Base-by-base conservation (phyloP, 139 green algal genomes). In the Mychonastes homosphaera region DNA sequence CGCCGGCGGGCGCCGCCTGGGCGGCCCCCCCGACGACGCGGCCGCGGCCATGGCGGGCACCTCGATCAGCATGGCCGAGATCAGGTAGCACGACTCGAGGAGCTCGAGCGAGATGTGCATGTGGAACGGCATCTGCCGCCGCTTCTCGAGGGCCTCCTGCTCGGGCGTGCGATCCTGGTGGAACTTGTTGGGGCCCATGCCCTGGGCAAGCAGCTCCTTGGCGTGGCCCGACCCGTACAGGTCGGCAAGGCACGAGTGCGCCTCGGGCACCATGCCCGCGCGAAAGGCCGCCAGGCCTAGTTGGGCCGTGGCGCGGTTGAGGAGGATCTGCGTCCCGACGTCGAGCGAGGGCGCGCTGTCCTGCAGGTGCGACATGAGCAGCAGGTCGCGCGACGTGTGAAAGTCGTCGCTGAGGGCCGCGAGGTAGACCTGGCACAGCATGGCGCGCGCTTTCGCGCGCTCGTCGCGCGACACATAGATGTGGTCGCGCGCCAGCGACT, bases 81-180 rank as follows among this genome's bases (percentile, higher is more conserved):
- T 88, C 27, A 98, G 83, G 71, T 95, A 90, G 19, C 82, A 81
- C 21, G 69, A 74, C 79, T 99, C 93, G 48, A 98, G 69, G 56
- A 99, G 73, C 75, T 99, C 49, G 29, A 28, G 41, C 49, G 29
- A 79, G 82, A 99, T 96, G 79, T 99, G 93, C 87, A 97, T 95
- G 81, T 99, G 93, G 84, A 98, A 98, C 52, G 93, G 93, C 82
- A 99, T 95, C 75, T 94, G 86, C 23, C 93, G 80, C 15, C 88
- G 74, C 58, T 90, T 83, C 79, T 99, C 93, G 19, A 89, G 62
- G 63, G 92, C 87, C 83, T 99, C 93, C 81, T 98, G 89, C 74
- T 95, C 89, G 2, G 83, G 79, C 5, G 84, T 89, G 67, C 84
- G 87, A 52, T 94, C 86, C 65, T 83, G 76, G n/a, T n/a, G n/a